Conservation (phyloP, 495 filamentous ascomycete genomes). For the Penicillium bovifimosum region DNA sequence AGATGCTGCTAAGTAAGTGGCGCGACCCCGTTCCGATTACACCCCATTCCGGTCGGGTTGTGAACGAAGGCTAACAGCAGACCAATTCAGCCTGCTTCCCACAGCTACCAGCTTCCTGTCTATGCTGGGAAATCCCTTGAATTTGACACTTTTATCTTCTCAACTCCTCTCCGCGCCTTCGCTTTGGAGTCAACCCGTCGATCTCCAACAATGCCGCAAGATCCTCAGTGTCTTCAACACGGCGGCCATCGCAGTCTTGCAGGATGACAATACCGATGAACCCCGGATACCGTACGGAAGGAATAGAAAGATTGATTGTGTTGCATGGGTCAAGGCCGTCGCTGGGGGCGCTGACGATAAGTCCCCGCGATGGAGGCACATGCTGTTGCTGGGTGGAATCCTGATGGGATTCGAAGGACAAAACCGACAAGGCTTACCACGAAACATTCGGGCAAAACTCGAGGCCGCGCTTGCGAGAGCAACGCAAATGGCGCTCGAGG, state of each 20-base stretch:
- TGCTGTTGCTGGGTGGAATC: conserved; percentile 73
- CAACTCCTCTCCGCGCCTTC: conserved; percentile 81
- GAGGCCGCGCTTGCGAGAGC: conserved; percentile 75
- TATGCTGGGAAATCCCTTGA: conserved; percentile 81
- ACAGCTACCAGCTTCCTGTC: conserved; percentile 79
- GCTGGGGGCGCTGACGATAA: conserved; percentile 78
- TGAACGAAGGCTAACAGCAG: conserved; percentile 9
- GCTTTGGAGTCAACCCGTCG: conserved; percentile 73
- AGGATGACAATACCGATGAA: conserved; percentile 45
- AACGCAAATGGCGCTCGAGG: conserved; percentile 67
- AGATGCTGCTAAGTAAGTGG: conserved; percentile 52
- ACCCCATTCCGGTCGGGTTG: not conserved
- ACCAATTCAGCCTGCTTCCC: conserved; percentile 56
- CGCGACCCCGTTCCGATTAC: not conserved
- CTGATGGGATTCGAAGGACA: conserved; percentile 74
- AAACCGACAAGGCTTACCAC: conserved; percentile 57
- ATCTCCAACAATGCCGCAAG: conserved; percentile 65
- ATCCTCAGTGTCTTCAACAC: conserved; percentile 86
- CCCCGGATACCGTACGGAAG: conserved; percentile 35
- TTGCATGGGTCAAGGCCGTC: conserved; percentile 81
- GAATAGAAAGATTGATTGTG: conserved; percentile 48
- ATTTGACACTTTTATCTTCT: conserved; percentile 83
- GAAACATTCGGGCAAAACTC: conserved; percentile 60
- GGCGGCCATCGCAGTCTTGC: conserved; percentile 62
- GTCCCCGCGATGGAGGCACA: conserved; percentile 83